Evolutionary conservation across 2,329 filamentous ascomycete genomes (phyloP), one percentile per base, ranked within the genome.

Genomic region (Fusarium oligoseptatum): DNA sequence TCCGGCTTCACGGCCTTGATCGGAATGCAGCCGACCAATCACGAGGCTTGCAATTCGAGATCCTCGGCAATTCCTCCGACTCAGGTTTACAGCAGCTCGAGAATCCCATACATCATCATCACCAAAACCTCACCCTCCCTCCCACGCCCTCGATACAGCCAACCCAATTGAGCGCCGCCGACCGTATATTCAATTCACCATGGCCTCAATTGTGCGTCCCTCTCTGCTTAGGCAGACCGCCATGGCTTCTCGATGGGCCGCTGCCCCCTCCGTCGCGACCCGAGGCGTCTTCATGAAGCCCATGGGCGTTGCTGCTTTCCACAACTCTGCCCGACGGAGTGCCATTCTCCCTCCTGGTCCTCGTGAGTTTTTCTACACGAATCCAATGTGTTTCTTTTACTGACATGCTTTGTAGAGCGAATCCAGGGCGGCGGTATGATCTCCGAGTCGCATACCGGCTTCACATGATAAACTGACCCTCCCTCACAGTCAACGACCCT

Each of bases 271-370:
- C 67, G 78, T 76, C 68, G 78, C 82, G 80, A 79, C 81, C 80
- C 74, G 80, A 80, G 76, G 77, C 80, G 78, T 76, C 71, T 79
- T 79, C 76, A 78, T 81, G 67, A 81, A 82, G 77, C 79, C 71
- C 74, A 84, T 85, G 77, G 88, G 91, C 83, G 88, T 92, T 79
- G 92, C 95, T 76, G 92, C 94, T 78, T 98, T 99, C 90, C 95
- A 98, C 85, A 94, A 93, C 80, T 94, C 94, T 48, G 89, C 91
- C 84, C 90, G 90, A 85, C 84, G 88, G 89, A 81, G 92, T 96
- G 89, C 91, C 79, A 92, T 99, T 81, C 89, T 99, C 67, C 95
- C 96, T 70, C 92, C 95, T 66, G 90, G 93, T 76, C 95, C 95
- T 80, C 97, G 95, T 97, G 88, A 86, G 93, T 89, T 50, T 29